A percentile compares a stretch with the other conserved stretches of the same genome.
phyloP scores from a whole-genome alignment of 805 yeast species.

The Yarrowia alimentaria region DNA sequence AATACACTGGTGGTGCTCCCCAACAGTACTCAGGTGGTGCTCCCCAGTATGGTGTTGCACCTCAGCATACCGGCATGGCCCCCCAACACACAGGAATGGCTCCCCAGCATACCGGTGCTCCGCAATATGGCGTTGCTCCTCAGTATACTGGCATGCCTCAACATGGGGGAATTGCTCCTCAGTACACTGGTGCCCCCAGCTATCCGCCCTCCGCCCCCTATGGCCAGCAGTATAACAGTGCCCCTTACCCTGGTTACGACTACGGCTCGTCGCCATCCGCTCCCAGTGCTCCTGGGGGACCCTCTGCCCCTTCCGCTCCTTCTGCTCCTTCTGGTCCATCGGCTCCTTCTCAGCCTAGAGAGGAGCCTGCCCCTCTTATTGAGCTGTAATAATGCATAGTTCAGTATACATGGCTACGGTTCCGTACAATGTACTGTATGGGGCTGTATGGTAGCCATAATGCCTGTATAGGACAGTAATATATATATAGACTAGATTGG shows the following conservation, averaged over 20 bases:
- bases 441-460: background rate
- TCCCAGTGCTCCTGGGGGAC: constrained; percentile 9
- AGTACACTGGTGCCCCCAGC: constrained; percentile 7
- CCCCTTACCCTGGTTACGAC: constrained; percentile 4
- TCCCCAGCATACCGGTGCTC: background rate
- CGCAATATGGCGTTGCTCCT: too few species aligned
- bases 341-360: background rate
- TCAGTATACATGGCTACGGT: too few species aligned
- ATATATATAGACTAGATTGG: too few species aligned
- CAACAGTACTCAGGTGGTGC: background rate
- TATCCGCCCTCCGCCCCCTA: background rate
- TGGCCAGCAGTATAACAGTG: background rate
- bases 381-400: constrained; percentile 8
- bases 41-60: too few species aligned
- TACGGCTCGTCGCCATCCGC: constrained; percentile 20
- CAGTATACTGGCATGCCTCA: too few species aligned
- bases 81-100: background rate
- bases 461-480: too few species aligned
- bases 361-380: constrained; percentile 23
- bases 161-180: too few species aligned
- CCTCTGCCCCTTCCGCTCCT: constrained; percentile 2
- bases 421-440: background rate
- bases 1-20: background rate
- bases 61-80: constrained; percentile 1
- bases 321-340: constrained; percentile 1